Evolutionary conservation across 2,329 filamentous ascomycete genomes (phyloP), one percentile per base, ranked within the genome.

Genomic region (Xylariales sp.): DNA sequence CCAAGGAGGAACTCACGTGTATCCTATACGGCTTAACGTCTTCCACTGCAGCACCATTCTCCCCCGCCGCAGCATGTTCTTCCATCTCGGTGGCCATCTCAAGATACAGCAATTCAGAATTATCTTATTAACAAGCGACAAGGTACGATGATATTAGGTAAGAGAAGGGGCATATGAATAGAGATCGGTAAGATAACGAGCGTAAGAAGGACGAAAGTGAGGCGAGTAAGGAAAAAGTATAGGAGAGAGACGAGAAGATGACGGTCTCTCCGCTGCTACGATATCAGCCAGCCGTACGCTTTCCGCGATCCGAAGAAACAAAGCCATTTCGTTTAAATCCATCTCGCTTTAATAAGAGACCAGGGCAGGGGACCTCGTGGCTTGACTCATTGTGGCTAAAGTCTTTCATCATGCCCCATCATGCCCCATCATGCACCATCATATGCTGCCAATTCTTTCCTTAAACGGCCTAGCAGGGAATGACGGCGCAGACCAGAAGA

Each of bases 1-100:
- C 43, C 12, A 30, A 32, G n/a, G 69, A 62, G 62, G 50, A 50
- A 80, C 86, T 81, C 74, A 89, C 87, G 76, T 87, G 87, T 62
- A 89, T 85, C 64, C 79, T 85, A 78, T 89, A 89, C 58, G 84
- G 82, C 75, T 82, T 83, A 50, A 88, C 75, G 69, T 87, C 84
- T 50, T 85, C 77, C 4, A 48, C 65, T 1, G 60, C 80, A 16
- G 77, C 78, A 56, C 78, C 72, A 30, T 65, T 71, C 52, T 76
- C 71, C 68, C 70, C 71, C 45, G 71, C 72, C 52, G 71, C 70
- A 59, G 67, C 76, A 64, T 71, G 71, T 53, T 76, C 74, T 54
- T 75, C 77, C 41, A 67, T 68, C n/a, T 71, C 71, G 46, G 71
- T 60, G 65, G 74, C 73, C 75, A 77, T 75, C 23, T 23, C 3